A percentile compares a stretch with the other conserved stretches of the same genome.
Conservation (phyloP, 1,284 basidiomycete genomes). For the Pholiota adiposa region DNA sequence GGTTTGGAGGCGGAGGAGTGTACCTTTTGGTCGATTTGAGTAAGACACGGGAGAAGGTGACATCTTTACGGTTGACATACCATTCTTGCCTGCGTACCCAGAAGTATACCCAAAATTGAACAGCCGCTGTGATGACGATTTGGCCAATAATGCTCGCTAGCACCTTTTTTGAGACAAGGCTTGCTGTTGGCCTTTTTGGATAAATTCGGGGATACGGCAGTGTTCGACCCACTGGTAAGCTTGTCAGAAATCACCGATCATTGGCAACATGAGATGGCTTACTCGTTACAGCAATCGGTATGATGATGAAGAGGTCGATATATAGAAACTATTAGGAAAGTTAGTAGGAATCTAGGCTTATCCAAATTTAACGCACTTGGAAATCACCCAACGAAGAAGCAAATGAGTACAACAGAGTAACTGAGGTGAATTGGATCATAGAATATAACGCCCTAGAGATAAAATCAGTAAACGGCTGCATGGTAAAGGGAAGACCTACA, state of each 20-base stretch:
- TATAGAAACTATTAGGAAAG: slow-evolving; percentile 78
- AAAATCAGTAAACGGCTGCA: slow-evolving; percentile 12
- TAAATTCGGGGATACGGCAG: slow-evolving; percentile 87
- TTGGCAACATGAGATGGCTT: slow-evolving; percentile 35
- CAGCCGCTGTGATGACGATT: slow-evolving; percentile 82
- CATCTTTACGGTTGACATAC: no score
- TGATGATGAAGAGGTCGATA: slow-evolving; percentile 97
- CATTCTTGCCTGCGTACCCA: slow-evolving; percentile 89
- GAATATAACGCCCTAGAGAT: slow-evolving; percentile 81
- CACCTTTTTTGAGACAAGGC: slow-evolving; percentile 95
- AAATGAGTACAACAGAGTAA: slow-evolving; percentile 94
- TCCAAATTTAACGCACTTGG: slow-evolving; percentile 61
- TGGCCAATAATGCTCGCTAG: slow-evolving; percentile 94
- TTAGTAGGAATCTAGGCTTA: no score
- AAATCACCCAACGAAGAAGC: slow-evolving; percentile 97
- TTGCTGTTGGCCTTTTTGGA: slow-evolving; percentile 93
- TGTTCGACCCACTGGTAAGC: slow-evolving; percentile 85
- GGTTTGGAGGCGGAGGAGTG: slow-evolving; percentile 52
- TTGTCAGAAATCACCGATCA: slow-evolving; percentile 17
- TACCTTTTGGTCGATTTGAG: slow-evolving; percentile 56
- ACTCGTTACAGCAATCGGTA: slow-evolving; percentile 96
- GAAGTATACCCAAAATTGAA: slow-evolving; percentile 89
- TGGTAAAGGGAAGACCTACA: slow-evolving; percentile 58
- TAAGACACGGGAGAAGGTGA: not conserved
- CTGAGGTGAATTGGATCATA: slow-evolving; percentile 88